A percentile compares a stretch with the other conserved stretches of the same genome.
Evolutionary conservation across 345 rosid genomes (phyloP).

Genomic region (Cardamine chenopodiifolia): DNA sequence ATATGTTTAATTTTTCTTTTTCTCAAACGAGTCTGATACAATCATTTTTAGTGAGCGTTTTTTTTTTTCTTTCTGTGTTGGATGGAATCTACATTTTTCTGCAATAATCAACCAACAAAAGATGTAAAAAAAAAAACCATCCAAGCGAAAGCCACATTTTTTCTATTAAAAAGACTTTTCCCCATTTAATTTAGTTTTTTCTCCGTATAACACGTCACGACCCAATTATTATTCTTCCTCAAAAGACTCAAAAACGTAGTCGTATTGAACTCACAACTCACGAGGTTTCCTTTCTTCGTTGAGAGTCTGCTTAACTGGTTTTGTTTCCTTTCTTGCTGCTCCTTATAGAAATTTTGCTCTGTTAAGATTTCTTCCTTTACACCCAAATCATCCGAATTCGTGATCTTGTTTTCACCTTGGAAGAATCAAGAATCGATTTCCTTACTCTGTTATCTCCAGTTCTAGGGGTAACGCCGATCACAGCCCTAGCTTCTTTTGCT

Average conservation of each 20-base stretch:
- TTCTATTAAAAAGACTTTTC: neutral
- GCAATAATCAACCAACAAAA: neutral
- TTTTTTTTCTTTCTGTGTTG: too few relatives aligned
- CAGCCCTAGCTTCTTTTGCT: conserved; percentile 28
- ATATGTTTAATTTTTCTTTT: too few relatives aligned
- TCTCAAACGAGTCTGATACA: too few relatives aligned
- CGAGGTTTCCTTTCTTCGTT: conserved; percentile 24
- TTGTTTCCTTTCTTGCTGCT: neutral
- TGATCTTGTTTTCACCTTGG: neutral
- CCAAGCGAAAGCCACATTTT: neutral
- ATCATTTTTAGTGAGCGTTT: too few relatives aligned
- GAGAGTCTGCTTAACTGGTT: conserved; percentile 8
- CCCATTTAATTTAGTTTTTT: neutral
- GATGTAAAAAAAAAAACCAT: too few relatives aligned
- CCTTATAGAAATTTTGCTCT: neutral
- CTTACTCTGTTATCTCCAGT: conserved; percentile 17
- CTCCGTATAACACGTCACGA: conserved; percentile 27
- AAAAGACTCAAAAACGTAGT: conserved; percentile 13
- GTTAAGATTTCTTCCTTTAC: neutral
- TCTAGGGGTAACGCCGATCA: conserved; percentile 35
- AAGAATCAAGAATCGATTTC: conserved; percentile 6
- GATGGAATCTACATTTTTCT: neutral
- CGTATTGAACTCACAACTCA: conserved; percentile 17
- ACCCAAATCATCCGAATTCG: conserved; percentile 4
- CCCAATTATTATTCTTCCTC: neutral